Evolutionary conservation across 495 filamentous ascomycete genomes (phyloP).

Genomic region (Terfezia boudieri): DNA sequence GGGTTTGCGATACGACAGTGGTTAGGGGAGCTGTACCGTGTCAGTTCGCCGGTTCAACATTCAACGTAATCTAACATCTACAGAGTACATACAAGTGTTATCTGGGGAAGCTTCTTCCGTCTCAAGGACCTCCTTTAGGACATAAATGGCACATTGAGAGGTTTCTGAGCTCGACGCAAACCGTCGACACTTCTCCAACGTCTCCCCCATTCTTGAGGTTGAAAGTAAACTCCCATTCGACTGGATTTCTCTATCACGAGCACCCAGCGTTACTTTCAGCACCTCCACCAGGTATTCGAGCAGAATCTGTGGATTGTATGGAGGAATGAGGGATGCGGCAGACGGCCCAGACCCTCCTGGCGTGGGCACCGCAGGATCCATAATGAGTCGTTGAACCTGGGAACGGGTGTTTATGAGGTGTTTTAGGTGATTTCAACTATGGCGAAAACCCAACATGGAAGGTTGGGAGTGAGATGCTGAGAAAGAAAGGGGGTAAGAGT

Average conservation of each 20-base stretch:
- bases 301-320: constrained; percentile 32
- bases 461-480: too few species aligned
- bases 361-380: too few species aligned
- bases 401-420: too few species aligned
- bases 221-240: constrained; percentile 62
- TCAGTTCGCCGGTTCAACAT: constrained; percentile 4
- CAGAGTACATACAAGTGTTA: constrained; percentile 21
- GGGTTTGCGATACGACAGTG: constrained; percentile 6
- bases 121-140: constrained; percentile 53
- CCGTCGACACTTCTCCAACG: constrained; percentile 62
- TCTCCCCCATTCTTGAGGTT: constrained; percentile 45
- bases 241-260: constrained; percentile 58
- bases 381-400: too few species aligned
- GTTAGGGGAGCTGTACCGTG: constrained; percentile 2
- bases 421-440: too few species aligned
- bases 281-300: constrained; percentile 62
- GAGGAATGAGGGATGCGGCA: constrained; percentile 8
- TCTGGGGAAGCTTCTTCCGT: constrained; percentile 27
- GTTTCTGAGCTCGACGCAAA: constrained; percentile 47
- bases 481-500: too few species aligned
- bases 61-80: constrained; percentile 9
- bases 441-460: too few species aligned
- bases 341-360: constrained; percentile 1
- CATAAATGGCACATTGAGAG: constrained; percentile 64
- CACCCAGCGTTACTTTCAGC: constrained; percentile 66